A percentile compares a stretch with the other conserved stretches of the same genome.
Conservation (phyloP, 306 rosid genomes). For the Hippophae gyantsensis region DNA sequence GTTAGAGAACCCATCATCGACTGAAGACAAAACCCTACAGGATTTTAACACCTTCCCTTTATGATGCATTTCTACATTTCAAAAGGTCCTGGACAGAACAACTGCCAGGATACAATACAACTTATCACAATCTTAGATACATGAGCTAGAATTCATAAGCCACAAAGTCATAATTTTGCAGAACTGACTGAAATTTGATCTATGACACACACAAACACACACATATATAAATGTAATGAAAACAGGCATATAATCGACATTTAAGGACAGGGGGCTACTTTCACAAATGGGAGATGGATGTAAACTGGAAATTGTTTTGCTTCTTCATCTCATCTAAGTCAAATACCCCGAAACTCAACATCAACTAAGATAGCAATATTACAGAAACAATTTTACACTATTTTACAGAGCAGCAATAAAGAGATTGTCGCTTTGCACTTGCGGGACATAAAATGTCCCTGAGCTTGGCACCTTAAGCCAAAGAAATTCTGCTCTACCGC, state of each 20-base stretch:
- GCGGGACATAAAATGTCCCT: slow-evolving; percentile 60
- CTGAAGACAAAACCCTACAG: too few relatives aligned
- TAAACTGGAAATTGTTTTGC: slow-evolving; percentile 15
- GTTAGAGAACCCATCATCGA: too few relatives aligned
- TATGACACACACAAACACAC: slow-evolving; percentile 23
- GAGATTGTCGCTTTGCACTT: slow-evolving; percentile 21
- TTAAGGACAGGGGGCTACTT: slow-evolving; percentile 7
- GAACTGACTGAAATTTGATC: slow-evolving; percentile 17
- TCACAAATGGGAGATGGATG: not conserved
- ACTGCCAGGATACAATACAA: too few relatives aligned
- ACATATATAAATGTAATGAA: not conserved
- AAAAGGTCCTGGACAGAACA: too few relatives aligned
- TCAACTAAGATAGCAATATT: slow-evolving; percentile 18
- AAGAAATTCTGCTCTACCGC: slow-evolving; percentile 2
- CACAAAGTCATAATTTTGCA: not conserved
- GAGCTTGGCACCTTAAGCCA: slow-evolving; percentile 16
- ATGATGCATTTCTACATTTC: too few relatives aligned
- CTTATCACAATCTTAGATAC: too few relatives aligned
- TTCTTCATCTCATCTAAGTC: slow-evolving; percentile 27
- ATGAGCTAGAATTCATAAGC: too few relatives aligned
- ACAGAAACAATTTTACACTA: slow-evolving; percentile 1
- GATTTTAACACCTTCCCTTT: too few relatives aligned
- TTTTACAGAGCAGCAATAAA: slow-evolving; percentile 10
- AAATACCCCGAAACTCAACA: slow-evolving; percentile 26
- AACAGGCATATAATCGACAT: slow-evolving; percentile 3